A percentile compares a stretch with the other conserved stretches of the same genome.
Evolutionary conservation across 495 filamentous ascomycete genomes (phyloP).

Genomic region (Penicillium herquei): DNA sequence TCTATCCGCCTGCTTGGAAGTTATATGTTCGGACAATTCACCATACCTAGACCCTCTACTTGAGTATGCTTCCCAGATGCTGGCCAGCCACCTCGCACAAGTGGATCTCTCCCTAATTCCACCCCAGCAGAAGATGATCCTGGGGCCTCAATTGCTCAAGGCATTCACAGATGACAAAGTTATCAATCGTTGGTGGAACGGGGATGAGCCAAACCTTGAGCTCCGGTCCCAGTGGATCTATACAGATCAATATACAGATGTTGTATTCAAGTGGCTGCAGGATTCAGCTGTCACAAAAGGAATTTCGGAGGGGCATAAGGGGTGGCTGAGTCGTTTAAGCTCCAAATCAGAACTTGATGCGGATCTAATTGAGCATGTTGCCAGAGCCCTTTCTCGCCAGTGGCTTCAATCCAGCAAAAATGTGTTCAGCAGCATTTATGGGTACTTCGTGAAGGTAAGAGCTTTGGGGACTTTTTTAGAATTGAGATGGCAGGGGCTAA

Average conservation of each 20-base stretch:
- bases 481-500: too few relatives aligned
- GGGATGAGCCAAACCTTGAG: neutral
- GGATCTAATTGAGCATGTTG: constrained; percentile 21
- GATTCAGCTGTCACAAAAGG: constrained; percentile 21
- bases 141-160: constrained; percentile 15
- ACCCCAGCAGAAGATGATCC: constrained; percentile 7
- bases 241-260: constrained; percentile 4
- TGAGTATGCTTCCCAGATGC: too few relatives aligned
- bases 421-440: constrained; percentile 6
- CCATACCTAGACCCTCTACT: neutral
- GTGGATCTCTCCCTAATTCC: constrained; percentile 14
- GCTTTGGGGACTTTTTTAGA: too few relatives aligned
- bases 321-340: constrained; percentile 18
- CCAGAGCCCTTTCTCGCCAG: neutral
- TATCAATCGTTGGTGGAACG: constrained; percentile 15
- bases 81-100: constrained; percentile 1
- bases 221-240: constrained; percentile 10
- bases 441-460: constrained; percentile 19
- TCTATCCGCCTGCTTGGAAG: neutral
- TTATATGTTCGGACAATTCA: neutral
- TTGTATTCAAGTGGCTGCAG: constrained; percentile 17
- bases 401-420: constrained; percentile 11
- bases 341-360: constrained; percentile 22
- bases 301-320: constrained; percentile 5
- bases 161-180: constrained; percentile 9